Evolutionary conservation across 805 yeast genomes (phyloP).

Genomic region (Wickerhamiella brachini): DNA sequence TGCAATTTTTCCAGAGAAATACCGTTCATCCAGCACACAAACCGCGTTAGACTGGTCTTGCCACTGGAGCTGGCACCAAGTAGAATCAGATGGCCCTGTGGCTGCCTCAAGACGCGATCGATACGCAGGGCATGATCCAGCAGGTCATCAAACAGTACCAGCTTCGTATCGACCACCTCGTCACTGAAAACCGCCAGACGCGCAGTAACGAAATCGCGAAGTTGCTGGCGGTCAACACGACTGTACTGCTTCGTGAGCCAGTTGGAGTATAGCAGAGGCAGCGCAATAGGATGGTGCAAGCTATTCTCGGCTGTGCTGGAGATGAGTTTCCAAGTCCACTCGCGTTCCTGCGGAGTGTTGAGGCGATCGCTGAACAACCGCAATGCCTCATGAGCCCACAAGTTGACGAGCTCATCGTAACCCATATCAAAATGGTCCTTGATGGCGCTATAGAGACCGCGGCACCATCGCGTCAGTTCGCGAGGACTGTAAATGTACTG

Average conservation of each 20-base stretch:
- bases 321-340: constrained; percentile 33
- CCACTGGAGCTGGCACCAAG: constrained; percentile 80
- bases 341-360: constrained; percentile 32
- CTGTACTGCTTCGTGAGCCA: constrained; percentile 60
- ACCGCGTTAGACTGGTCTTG: constrained; percentile 56
- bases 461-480: constrained; percentile 76
- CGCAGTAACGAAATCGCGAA: constrained; percentile 44
- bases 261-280: constrained; percentile 53
- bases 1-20: constrained; percentile 43
- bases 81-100: constrained; percentile 80
- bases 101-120: constrained; percentile 69
- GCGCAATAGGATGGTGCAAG: constrained; percentile 24
- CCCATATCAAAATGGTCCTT: constrained; percentile 25
- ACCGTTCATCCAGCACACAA: constrained; percentile 90
- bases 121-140: constrained; percentile 64
- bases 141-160: constrained; percentile 55
- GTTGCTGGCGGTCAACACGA: constrained; percentile 35
- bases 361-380: constrained; percentile 68
- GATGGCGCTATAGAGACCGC: constrained; percentile 52
- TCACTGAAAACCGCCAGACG: constrained; percentile 61
- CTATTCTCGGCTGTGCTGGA: constrained; percentile 11
- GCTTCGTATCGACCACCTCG: constrained; percentile 50
- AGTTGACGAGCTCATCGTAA: constrained; percentile 36
- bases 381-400: constrained; percentile 74
- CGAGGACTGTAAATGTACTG: constrained; percentile 80